Percentiles rank a stretch among this genome's conserved stretches.
Evolutionary conservation across 2,329 filamentous ascomycete genomes (phyloP).

Genomic region (Pseudocercospora cruenta): DNA sequence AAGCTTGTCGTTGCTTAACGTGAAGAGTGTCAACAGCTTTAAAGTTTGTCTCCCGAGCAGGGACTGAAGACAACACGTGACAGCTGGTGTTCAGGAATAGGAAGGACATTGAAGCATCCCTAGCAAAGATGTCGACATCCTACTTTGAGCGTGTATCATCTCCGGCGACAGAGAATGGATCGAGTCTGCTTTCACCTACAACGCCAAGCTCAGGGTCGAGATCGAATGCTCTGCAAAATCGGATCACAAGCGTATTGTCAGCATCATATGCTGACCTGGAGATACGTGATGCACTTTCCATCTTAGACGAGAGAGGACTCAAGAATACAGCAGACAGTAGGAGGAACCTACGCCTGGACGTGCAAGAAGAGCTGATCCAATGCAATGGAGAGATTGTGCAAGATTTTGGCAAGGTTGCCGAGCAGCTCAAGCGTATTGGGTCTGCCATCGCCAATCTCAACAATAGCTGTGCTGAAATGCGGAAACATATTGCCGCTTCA

Average conservation of each 20-base stretch:
- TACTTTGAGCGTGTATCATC: conserved; percentile 31
- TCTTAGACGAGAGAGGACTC: conserved; percentile 73
- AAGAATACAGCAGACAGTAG: conserved; percentile 77
- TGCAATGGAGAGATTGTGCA: conserved; percentile 87
- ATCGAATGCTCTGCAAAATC: conserved; percentile 73
- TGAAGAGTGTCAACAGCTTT: too few relatives aligned
- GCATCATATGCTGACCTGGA: conserved; percentile 91
- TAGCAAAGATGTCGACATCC: conserved; percentile 29
- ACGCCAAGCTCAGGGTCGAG: conserved; percentile 39
- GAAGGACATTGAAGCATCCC: background rate
- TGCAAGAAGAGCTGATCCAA: conserved; percentile 90
- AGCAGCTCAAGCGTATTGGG: conserved; percentile 88
- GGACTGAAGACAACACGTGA: background rate
- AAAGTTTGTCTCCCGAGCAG: too few relatives aligned
- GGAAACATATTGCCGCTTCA: conserved; percentile 73
- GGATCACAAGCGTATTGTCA: conserved; percentile 83
- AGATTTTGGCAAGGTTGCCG: conserved; percentile 86
- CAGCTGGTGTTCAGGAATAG: background rate
- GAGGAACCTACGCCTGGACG: conserved; percentile 75
- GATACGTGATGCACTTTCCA: conserved; percentile 79
- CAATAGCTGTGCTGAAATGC: conserved; percentile 78
- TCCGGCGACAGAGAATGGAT: conserved; percentile 21
- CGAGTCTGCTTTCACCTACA: conserved; percentile 19
- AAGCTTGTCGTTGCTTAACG: background rate
- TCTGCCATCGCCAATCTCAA: conserved; percentile 77